phyloP scores from a whole-genome alignment of 73 alveolate species.

The Paramecium caudatum region DNA sequence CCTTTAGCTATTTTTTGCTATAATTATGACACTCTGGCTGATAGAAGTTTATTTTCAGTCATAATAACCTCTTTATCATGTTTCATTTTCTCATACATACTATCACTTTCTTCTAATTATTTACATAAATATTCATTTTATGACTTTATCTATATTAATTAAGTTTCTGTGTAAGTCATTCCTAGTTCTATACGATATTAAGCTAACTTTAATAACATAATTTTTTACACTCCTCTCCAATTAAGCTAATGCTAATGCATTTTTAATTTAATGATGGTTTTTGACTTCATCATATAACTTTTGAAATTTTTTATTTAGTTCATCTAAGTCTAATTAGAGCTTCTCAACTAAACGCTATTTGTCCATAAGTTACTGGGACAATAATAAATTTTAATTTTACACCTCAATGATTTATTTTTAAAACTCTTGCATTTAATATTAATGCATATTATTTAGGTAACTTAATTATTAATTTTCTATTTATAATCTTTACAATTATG shows the following conservation, averaged over 20 bases:
- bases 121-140: constrained; percentile 32
- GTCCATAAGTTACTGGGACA: background rate
- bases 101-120: constrained; percentile 7
- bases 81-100: constrained; percentile 45
- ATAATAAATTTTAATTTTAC: background rate
- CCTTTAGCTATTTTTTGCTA: constrained; percentile 29
- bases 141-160: too few species aligned
- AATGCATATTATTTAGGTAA: background rate
- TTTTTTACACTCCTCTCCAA: background rate
- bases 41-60: constrained; percentile 10
- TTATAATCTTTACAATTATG: background rate
- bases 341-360: background rate
- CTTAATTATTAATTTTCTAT: background rate
- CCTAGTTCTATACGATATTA: constrained; percentile 2
- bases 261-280: background rate
- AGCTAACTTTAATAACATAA: background rate
- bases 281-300: background rate
- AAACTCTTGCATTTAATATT: constrained; percentile 27
- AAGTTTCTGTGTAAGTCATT: background rate
- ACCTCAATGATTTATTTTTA: constrained; percentile 2
- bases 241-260: background rate
- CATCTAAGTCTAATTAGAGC: background rate
- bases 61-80: constrained; percentile 3
- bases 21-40: constrained; percentile 16
- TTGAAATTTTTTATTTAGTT: background rate